A percentile compares a stretch with the other conserved stretches of the same genome.
Evolutionary conservation across 345 rosid genomes (phyloP).

Genomic region (Alliaria petiolata): DNA sequence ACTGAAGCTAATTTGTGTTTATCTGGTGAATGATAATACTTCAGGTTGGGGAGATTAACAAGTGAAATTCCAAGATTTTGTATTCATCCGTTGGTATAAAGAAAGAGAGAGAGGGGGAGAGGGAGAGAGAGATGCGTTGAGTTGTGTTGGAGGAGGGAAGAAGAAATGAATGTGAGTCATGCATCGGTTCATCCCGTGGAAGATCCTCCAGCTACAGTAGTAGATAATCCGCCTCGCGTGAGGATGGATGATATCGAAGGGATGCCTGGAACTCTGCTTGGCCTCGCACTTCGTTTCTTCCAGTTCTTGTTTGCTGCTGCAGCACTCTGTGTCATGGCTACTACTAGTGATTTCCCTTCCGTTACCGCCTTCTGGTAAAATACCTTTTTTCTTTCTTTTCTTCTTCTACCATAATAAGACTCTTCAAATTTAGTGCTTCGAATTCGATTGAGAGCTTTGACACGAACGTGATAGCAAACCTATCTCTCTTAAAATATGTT

Average conservation of each 20-base stretch:
- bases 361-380: slow-evolving; percentile 74
- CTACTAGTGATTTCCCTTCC: slow-evolving; percentile 67
- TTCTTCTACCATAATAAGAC: neutral
- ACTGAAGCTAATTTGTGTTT: slow-evolving; percentile 12
- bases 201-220: slow-evolving; percentile 60
- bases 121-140: slow-evolving; percentile 7
- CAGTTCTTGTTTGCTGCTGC: slow-evolving; percentile 57
- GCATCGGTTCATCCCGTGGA: slow-evolving; percentile 90
- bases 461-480: too few relatives aligned
- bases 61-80: neutral
- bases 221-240: slow-evolving; percentile 43
- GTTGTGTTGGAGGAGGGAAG: slow-evolving; percentile 8
- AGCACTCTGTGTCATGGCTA: slow-evolving; percentile 62
- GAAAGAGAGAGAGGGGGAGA: neutral
- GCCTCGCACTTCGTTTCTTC: slow-evolving; percentile 56
- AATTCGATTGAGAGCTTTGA: too few relatives aligned
- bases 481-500: too few relatives aligned
- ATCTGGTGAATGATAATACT: neutral
- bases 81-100: neutral
- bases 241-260: slow-evolving; percentile 83
- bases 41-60: neutral
- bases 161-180: slow-evolving; percentile 86
- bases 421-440: too few relatives aligned
- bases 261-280: slow-evolving; percentile 80
- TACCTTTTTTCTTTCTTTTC: neutral